Conservation (phyloP, 1,284 basidiomycete species). For the Tilletia caries region DNA sequence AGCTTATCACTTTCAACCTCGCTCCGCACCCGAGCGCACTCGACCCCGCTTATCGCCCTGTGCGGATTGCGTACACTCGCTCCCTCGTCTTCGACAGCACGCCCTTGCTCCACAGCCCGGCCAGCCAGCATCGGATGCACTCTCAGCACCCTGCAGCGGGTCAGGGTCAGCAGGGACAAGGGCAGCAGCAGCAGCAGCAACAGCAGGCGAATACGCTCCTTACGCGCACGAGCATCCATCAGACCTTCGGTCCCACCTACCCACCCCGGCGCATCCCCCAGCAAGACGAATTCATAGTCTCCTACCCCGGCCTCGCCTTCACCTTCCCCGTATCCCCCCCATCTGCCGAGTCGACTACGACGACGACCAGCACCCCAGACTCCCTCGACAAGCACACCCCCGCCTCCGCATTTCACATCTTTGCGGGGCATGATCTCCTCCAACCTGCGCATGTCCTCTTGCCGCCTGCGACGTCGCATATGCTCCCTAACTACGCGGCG, state of each 20-base stretch:
- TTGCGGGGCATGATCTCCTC: slow-evolving; percentile 24
- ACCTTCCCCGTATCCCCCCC: slow-evolving; percentile 16
- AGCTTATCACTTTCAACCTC: slow-evolving; percentile 30
- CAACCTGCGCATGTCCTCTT: slow-evolving; percentile 26
- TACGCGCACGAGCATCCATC: slow-evolving; percentile 32
- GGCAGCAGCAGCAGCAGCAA: no score
- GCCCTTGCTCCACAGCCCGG: slow-evolving; percentile 7
- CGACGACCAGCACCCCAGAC: slow-evolving; percentile 15
- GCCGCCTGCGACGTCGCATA: slow-evolving; percentile 13
- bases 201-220: slow-evolving; percentile 31
- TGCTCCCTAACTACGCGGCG: slow-evolving; percentile 2
- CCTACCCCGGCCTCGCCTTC: slow-evolving; percentile 33
- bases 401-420: slow-evolving; percentile 31
- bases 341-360: slow-evolving; percentile 15
- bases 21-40: slow-evolving; percentile 17
- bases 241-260: slow-evolving; percentile 33
- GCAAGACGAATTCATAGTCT: slow-evolving; percentile 24
- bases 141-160: no score
- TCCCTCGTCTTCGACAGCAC: slow-evolving; percentile 1
- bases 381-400: slow-evolving; percentile 29
- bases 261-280: slow-evolving; percentile 1
- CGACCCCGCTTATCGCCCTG: background rate
- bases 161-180: no score
- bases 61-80: background rate
- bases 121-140: slow-evolving; percentile 28